Base-by-base conservation (phyloP, 2,329 filamentous ascomycete genomes). In the Thelonectria discophora region DNA sequence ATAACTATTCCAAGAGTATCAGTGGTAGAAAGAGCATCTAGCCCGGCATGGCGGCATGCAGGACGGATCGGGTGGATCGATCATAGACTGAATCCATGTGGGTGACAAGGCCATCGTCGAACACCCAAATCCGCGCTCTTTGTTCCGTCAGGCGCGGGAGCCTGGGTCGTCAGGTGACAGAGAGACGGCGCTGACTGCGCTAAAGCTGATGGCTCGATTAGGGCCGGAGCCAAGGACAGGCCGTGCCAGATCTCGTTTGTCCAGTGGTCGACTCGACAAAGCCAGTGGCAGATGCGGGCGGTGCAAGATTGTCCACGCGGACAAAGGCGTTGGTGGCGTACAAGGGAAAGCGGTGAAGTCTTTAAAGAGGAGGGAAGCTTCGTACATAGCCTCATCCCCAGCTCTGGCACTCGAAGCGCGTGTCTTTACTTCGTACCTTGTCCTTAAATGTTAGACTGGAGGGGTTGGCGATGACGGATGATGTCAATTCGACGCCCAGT, bases 281-380 rank as follows among this genome's bases (percentile, higher is more conserved):
- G 11, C 40, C 45, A 56, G 42, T 52, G 5, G 52, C 57, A 45
- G 55, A 63, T n/a, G n/a, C n/a, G n/a, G 62, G 45, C 51, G 55
- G 47, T 48, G 21, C 18, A 51, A 40, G 60, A 62, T 58, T 32
- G 48, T 55, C 20, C 43, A 21, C 43, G 49, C 27, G 53, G 55
- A 24, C 59, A 55, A 65, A 52, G 57, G 43, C 56, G 49, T 42
- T 17, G 49, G 6, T 51, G 42, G n/a, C n/a, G 27, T n/a, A n/a
- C n/a, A n/a, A n/a, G 21, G 32, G 34, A 50, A 55, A 66, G 68
- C 68, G 68, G 68, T 71, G 68, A 70, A 68, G 21, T 51, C 40
- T 62, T 45, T 39, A 39, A 47, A 40, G 30, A 24, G 45, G 27
- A 40, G 48, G 42, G 27, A n/a, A 17, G 39, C 37, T 37, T 42